phyloP scores from a whole-genome alignment of 2,329 filamentous ascomycete genomes.

The Pseudopyricularia javanii region DNA sequence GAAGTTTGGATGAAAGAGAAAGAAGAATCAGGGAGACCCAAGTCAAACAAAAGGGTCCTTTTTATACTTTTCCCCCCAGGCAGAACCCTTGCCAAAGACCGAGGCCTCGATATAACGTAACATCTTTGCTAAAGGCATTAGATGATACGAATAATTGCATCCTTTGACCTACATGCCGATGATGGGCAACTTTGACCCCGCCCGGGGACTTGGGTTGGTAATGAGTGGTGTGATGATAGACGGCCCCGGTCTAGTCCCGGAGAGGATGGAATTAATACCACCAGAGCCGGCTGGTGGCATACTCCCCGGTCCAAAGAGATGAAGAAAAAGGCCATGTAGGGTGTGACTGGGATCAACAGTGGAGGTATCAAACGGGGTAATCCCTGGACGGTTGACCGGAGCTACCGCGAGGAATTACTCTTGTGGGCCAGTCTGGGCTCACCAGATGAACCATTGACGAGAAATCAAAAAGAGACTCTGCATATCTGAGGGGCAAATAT shows the following conservation, averaged over 20 bases:
- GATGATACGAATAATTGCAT: constrained; percentile 27
- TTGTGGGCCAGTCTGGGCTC: not conserved
- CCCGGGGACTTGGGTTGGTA: constrained; percentile 18
- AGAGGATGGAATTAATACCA: not conserved
- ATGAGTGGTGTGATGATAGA: constrained; percentile 11
- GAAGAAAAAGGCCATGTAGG: not conserved
- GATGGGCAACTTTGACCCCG: constrained; percentile 22
- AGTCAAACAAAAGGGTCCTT: constrained; percentile 36
- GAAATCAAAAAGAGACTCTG: constrained; percentile 15
- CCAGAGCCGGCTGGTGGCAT: not conserved
- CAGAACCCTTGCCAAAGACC: constrained; percentile 17
- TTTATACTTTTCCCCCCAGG: constrained; percentile 49
- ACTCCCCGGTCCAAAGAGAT: not conserved
- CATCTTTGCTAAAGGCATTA: not conserved
- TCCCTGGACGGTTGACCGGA: constrained; percentile 14
- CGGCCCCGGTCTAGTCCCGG: constrained; percentile 1
- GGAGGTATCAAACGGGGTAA: constrained; percentile 11
- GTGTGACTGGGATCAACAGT: constrained; percentile 1
- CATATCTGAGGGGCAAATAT: constrained; percentile 26
- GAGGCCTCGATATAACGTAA: not conserved
- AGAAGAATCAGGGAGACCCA: constrained; percentile 33
- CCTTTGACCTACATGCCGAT: constrained; percentile 21
- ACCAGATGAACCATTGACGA: constrained; percentile 11
- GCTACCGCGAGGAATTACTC: constrained; percentile 5
- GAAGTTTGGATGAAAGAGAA: constrained; percentile 29